Conservation (phyloP, 2,329 filamentous ascomycete species). For the Chaetomium globosum region DNA sequence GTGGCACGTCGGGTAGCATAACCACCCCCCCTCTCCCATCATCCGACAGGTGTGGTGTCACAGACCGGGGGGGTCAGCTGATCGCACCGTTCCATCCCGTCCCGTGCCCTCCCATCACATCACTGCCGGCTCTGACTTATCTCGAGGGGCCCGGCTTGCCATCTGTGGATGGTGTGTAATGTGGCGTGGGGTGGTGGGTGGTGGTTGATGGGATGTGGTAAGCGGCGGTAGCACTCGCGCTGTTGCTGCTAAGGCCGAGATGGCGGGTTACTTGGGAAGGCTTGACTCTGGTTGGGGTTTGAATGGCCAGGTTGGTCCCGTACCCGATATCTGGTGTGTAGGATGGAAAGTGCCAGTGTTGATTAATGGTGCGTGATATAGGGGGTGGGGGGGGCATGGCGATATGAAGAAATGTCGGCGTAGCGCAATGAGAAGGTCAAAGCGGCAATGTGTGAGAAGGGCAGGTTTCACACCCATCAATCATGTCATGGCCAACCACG, state of each 20-base stretch:
- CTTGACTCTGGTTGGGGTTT: no score
- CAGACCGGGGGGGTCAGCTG: not conserved
- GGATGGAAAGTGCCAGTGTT: no score
- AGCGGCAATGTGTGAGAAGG: not conserved
- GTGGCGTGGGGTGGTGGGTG: not conserved
- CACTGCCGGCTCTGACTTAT: not conserved
- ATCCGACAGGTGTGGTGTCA: not conserved
- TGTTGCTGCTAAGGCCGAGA: not conserved
- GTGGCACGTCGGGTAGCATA: slow-evolving; percentile 9
- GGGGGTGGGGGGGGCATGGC: no score
- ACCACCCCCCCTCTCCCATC: not conserved
- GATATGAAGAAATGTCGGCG: not conserved
- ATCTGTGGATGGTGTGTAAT: no score
- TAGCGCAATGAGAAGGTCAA: not conserved
- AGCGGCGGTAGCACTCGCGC: not conserved
- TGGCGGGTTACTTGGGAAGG: not conserved
- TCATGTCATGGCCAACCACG: not conserved
- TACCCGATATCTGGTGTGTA: no score
- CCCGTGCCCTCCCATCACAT: not conserved
- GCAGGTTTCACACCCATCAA: not conserved
- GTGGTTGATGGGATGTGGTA: not conserved
- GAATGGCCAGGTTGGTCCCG: no score
- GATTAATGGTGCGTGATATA: no score
- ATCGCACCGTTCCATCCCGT: slow-evolving; percentile 1
- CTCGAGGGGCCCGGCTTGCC: not conserved